Conservation (phyloP, 352 stramenopile species). For the Pythium pyrilobum region DNA sequence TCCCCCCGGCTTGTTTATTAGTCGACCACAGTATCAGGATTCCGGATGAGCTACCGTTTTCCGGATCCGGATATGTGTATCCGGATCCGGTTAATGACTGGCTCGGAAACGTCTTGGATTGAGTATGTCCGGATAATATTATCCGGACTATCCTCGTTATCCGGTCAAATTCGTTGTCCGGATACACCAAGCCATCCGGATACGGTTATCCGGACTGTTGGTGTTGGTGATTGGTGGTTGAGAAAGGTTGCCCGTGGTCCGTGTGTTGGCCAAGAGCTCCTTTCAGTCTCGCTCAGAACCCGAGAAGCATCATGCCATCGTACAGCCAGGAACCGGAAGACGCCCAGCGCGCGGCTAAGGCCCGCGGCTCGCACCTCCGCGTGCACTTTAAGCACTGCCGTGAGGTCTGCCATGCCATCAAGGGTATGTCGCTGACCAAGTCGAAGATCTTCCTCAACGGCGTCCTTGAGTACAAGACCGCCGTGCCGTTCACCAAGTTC, state of each 20-base stretch:
- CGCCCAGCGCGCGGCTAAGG: constrained; percentile 89
- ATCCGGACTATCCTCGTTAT: constrained; percentile 2
- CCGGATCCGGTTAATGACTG: constrained; percentile 1
- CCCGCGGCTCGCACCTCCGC: constrained; percentile 94
- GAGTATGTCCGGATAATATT: constrained; percentile 11
- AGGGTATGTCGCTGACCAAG: constrained; percentile 95
- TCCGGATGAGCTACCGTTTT: neutral
- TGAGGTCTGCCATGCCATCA: constrained; percentile 97
- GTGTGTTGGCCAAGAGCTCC: neutral
- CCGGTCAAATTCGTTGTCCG: constrained; percentile 1
- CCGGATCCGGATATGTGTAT: constrained; percentile 12
- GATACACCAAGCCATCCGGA: constrained; percentile 13
- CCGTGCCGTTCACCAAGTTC: constrained; percentile 99
- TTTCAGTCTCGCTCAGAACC: constrained; percentile 54
- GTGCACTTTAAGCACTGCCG: constrained; percentile 99
- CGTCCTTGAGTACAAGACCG: constrained; percentile 97
- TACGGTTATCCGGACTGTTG: constrained; percentile 19
- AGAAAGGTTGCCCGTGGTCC: constrained; percentile 19
- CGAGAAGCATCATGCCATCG: constrained; percentile 69
- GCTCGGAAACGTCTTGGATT: neutral
- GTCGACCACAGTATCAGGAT: too few relatives aligned
- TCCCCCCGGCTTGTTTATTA: neutral
- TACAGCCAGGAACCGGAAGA: constrained; percentile 91
- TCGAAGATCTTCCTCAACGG: constrained; percentile 95
- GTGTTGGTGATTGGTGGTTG: constrained; percentile 57